Evolutionary conservation across 192 early-diverging fungal genomes (phyloP).

Genomic region (Cladochytrium replicatum): DNA sequence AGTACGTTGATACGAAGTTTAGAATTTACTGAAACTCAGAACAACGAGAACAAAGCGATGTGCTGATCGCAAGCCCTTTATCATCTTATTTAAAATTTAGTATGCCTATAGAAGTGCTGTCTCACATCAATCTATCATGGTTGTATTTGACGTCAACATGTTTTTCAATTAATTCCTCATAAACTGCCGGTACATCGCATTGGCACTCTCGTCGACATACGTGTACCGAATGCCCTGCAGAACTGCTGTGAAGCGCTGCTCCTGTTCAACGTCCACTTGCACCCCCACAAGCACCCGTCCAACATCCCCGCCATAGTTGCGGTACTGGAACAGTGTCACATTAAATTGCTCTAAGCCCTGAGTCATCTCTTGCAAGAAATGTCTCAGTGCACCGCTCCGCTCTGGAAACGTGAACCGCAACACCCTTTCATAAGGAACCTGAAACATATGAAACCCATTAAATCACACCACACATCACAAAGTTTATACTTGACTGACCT

Average conservation of each 20-base stretch:
- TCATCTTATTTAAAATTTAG: too few species aligned
- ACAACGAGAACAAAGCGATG: too few species aligned
- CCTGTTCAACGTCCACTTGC: constrained; percentile 67
- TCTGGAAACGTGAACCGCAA: constrained; percentile 96
- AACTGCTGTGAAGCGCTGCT: constrained; percentile 61
- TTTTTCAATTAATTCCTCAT: too few species aligned
- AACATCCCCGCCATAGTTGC: constrained; percentile 91
- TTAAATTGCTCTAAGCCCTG: constrained; percentile 45
- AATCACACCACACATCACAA: neutral
- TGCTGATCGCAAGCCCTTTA: too few species aligned
- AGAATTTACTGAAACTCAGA: too few species aligned
- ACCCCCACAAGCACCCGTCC: constrained; percentile 88
- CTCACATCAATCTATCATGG: too few species aligned
- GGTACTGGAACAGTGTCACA: constrained; percentile 91
- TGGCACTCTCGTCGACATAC: constrained; percentile 87
- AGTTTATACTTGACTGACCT: constrained; percentile 14
- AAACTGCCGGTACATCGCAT: constrained; percentile 82
- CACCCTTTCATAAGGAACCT: constrained; percentile 73
- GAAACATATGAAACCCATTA: neutral
- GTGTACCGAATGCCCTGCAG: constrained; percentile 73
- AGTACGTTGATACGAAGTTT: too few species aligned
- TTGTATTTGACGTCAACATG: too few species aligned
- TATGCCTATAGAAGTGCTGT: too few species aligned
- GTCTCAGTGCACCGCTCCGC: constrained; percentile 79
- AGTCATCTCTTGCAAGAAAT: constrained; percentile 65